These are phyloP conservation scores for Calonectria honghensis DNA, from an alignment of 2,329 filamentous ascomycete species.

Conservation along the genomic window DNA sequence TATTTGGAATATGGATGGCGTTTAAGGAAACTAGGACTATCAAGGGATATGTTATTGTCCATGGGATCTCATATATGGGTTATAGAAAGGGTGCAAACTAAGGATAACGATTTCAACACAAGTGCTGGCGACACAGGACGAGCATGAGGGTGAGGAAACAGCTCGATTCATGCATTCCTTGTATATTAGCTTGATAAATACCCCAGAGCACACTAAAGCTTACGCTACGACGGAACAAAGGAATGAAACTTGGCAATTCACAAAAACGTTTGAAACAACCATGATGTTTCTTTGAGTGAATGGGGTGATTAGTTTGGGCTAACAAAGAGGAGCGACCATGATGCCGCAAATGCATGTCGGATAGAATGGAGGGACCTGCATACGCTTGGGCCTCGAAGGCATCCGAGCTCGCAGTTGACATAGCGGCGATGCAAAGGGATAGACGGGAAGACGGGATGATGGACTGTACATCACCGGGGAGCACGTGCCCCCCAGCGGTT, in stretches of 20 bases:
- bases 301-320: neutral
- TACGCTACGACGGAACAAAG: slow-evolving; percentile 16
- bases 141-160: slow-evolving; percentile 35
- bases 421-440: slow-evolving; percentile 11
- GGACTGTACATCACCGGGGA: slow-evolving; percentile 24
- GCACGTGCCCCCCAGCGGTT: slow-evolving; percentile 9
- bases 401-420: slow-evolving; percentile 32
- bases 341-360: neutral
- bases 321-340: neutral
- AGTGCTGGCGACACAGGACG: slow-evolving; percentile 37
- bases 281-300: neutral
- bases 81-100: slow-evolving; percentile 50
- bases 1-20: slow-evolving; percentile 44
- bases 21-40: slow-evolving; percentile 39
- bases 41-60: slow-evolving; percentile 15
- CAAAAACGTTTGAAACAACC: slow-evolving; percentile 9
- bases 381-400: slow-evolving; percentile 24
- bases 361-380: slow-evolving; percentile 9
- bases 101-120: slow-evolving; percentile 29
- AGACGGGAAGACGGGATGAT: slow-evolving; percentile 10
- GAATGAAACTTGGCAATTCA: slow-evolving; percentile 7
- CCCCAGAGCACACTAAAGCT: slow-evolving; percentile 45
- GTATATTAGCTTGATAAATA: slow-evolving; percentile 52
- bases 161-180: slow-evolving; percentile 40
- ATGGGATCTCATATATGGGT: slow-evolving; percentile 9